A percentile compares a stretch with the other conserved stretches of the same genome.
These are phyloP conservation scores for Ganoderma sp. DNA, from an alignment of 1,284 basidiomycete genomes.

Conservation along the genomic window DNA sequence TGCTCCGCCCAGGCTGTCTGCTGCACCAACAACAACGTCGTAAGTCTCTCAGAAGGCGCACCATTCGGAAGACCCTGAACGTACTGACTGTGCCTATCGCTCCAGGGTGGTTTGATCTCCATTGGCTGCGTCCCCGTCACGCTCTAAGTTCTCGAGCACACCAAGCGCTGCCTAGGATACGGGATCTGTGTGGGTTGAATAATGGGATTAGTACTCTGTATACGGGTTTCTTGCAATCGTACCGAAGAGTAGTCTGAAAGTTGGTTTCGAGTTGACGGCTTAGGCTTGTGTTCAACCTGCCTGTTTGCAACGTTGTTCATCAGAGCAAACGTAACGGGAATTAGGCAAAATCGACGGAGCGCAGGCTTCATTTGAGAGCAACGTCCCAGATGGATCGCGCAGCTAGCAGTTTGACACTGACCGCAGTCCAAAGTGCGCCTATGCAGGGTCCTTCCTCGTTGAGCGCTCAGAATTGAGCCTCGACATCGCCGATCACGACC, in stretches of 20 bases:
- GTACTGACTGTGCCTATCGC: not conserved
- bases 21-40: conserved; percentile 27
- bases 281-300: not conserved
- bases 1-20: conserved; percentile 25
- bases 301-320: not conserved
- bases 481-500: conserved; percentile 2
- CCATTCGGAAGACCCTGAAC: not conserved
- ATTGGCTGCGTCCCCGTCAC: conserved; percentile 22
- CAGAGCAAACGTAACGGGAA: not conserved
- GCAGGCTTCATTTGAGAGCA: not conserved
- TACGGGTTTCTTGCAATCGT: not conserved
- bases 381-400: not conserved
- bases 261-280: not conserved
- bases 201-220: not conserved
- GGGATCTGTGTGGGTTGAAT: not conserved
- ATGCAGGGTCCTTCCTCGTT: not conserved
- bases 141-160: conserved; percentile 6
- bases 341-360: not conserved
- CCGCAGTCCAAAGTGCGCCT: not conserved
- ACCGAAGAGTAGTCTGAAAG: not conserved
- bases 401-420: not conserved
- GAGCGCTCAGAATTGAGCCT: not conserved
- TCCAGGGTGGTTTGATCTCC: conserved; percentile 21
- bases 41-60: conserved; percentile 7
- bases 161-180: not conserved